phyloP scores from a whole-genome alignment of 305 asterid genomes.

The Fraxinus platypoda region DNA sequence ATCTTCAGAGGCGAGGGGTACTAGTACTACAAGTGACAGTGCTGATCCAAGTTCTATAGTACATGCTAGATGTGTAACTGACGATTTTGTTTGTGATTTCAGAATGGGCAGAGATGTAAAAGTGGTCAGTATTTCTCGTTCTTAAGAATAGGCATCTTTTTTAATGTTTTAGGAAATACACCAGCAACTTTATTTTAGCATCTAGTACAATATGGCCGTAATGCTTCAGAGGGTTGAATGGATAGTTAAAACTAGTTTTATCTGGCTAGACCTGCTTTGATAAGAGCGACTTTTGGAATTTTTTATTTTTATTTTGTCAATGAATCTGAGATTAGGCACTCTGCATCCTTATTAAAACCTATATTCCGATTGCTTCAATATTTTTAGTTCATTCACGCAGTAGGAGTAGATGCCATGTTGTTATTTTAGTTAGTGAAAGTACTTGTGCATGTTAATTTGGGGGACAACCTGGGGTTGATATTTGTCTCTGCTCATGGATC shows the following conservation, averaged over 20 bases:
- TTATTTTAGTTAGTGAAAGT: neutral
- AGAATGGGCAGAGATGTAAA: constrained; percentile 43
- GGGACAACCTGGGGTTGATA: neutral
- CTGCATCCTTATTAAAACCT: too few relatives aligned
- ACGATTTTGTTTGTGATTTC: constrained; percentile 41
- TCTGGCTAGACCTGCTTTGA: neutral
- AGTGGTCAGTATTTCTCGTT: constrained; percentile 31
- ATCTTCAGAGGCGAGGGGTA: constrained; percentile 32
- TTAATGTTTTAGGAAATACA: neutral
- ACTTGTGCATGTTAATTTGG: neutral
- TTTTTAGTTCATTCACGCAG: too few relatives aligned
- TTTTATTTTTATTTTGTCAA: too few relatives aligned
- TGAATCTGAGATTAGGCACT: too few relatives aligned
- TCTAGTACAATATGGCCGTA: neutral
- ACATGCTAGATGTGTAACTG: constrained; percentile 69
- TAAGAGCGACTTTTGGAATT: too few relatives aligned
- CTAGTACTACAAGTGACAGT: constrained; percentile 17
- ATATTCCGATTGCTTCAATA: too few relatives aligned
- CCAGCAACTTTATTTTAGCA: neutral
- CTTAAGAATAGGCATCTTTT: neutral
- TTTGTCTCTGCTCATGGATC: neutral
- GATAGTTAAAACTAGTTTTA: neutral
- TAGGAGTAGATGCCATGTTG: neutral
- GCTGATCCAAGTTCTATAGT: constrained; percentile 51
- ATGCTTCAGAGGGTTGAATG: neutral